Base-by-base conservation (phyloP, 257 asterid species). In the Lycium barbarum region DNA sequence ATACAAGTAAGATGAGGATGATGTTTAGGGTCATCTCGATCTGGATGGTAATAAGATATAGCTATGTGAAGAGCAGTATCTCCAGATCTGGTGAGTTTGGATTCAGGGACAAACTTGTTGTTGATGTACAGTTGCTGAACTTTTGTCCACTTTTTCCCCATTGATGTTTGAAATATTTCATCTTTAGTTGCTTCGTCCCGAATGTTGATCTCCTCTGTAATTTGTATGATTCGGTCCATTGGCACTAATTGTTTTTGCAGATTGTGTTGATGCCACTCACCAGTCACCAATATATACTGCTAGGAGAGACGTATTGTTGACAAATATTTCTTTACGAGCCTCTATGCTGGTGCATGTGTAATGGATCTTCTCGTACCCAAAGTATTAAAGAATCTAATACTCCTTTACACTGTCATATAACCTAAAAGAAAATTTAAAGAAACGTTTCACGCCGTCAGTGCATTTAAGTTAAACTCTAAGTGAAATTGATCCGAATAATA, bases 1-100 rank as follows among this genome's bases (percentile, higher is more conserved):
- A 86, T 84, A 45, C 51, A 17, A 1, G 15, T 1, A 1, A 7
- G 54, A 14, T 55, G 81, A 26, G 70, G n/a, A 17, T 18, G 10
- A 2, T 78, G 82, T 26, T 26, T 26, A 49, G 53, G 54, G 40
- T 43, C 35, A 4, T 38, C 54, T 36, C n/a, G 33, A 43, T 55
- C 67, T 2, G 86, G 40, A 63, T 85, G 85, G 89, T 84, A 88
- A 57, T 88, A 84, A 12, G 92, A 83, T 85, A 92, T 80, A 5
- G 92, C 91, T 33, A 92, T 79, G 67, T 91, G 94, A 40, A 92
- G 61, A 70, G 91, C 92, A 12, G 95, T 92, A 59, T 90, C 91
- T 61, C 87, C 78, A 3, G 90, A 82, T 74, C 85, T 89, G 1
- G 93, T 92, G 20, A 92, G 90, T 87, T 22, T 86, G 0, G 83